Evolutionary conservation across 2,329 filamentous ascomycete species (phyloP), one percentile per base, ranked within the genome.

Genomic region (Teratosphaeria pseudoeucalypti): DNA sequence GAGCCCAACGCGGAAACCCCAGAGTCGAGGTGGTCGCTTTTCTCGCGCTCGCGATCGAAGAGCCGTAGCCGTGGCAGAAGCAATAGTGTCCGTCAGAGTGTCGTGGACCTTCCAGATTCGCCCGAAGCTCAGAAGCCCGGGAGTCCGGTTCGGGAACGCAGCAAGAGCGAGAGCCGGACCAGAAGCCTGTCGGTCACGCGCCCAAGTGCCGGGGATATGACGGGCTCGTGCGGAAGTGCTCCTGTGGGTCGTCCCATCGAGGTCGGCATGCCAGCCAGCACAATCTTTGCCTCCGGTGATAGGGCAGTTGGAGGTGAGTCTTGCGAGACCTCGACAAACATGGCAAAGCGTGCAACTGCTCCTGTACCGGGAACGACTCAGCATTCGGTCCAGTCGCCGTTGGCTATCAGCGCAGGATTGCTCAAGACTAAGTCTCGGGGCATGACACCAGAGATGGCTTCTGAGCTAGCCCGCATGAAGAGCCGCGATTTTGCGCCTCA

Each of bases 281-380:
- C 73, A 14, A 69, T 78, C 61, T 71, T 78, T 39, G 75, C 72
- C 16, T 76, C 73, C 2, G 75, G 76, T 6, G 73, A 74, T 4
- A 66, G 71, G 11, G 69, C 75, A 4, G 69, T 79, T 0, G 77
- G 77, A 26, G 63, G 67, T 23, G 76, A 74, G 11, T 75, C 77
- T 5, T 79, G 78, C 61, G 77, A 78, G 58, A 70, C 74, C 43
- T 74, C 77, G 16, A 73, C 60, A 0, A 62, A 61, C 34, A 56
- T 62, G 37, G 39, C 60, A 14, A 63, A 65, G 49, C 55, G 59
- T n/a, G 54, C 54, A 6, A 60, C 60, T 6, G 57, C 47, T 4
- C 52, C 58, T 6, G 49, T 55, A 3, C 57, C 60, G 5, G 49
- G 60, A 27, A 43, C 53, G 5, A 43, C 57, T n/a, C 37, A 56